Base-by-base conservation (phyloP, 805 yeast species). In the Blastobotrys muscicola region DNA sequence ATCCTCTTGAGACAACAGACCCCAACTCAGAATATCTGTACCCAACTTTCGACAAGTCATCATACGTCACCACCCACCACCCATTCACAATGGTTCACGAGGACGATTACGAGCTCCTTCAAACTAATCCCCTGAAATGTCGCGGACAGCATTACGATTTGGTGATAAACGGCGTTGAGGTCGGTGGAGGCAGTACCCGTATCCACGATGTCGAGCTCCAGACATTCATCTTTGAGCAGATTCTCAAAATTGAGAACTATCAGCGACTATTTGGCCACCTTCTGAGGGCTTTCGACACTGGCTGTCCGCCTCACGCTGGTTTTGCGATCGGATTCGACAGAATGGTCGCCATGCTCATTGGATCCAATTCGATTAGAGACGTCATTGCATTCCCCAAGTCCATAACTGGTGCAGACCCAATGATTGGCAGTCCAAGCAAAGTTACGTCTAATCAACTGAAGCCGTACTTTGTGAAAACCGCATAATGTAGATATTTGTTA, bases 291-390 rank as follows among this genome's bases (percentile, higher is more conserved):
- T 74, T 92, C 44, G 76, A 75, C 16, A 76, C 83, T 65, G 98
- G 98, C 1, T 86, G 97, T 56, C 99, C 99, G 1, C 99, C 99
- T 1, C 99, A 92, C 64, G 96, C 97, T 2, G 99, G 99, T 0
- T 69, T 92, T 33, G 99, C 98, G 0, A 69, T 92, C 31, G 99
- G 98, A 0, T 84, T 92, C 52, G 99, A 92, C 60, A 69, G 99
- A 49, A 67, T 92, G 69, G 80, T 94, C 54, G 92, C 98, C 0
- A 86, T 90, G 90, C 59, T 90, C 29, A 62, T 80, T n/a, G 92
- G 86, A 0, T 70, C 81, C 13, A 56, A 69, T 3, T 84, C 85
- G 49, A 89, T 92, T 30, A 68, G 96, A 51, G 97, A 92, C 57
- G 97, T 92, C 3, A 82, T 92, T 47, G 95, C 97, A 1, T 92